These are phyloP conservation scores for Staphylotrichum tortipilum DNA, from an alignment of 495 filamentous ascomycete genomes.

Conservation along the genomic window DNA sequence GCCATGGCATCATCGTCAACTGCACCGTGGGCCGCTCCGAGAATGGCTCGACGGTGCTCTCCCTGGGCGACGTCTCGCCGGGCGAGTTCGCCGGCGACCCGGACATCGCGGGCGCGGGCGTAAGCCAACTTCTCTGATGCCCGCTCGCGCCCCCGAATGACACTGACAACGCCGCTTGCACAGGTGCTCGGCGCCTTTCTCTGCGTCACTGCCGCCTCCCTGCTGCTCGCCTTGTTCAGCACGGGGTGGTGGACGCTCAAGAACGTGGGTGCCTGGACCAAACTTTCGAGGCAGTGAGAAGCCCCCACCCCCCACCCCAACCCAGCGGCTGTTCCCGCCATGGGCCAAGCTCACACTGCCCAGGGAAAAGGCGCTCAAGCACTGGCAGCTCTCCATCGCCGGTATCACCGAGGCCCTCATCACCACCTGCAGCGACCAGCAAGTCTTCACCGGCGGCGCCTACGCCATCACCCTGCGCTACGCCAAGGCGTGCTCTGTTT, in stretches of 20 bases:
- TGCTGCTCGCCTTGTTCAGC: slow-evolving; percentile 9
- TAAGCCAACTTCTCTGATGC: slow-evolving; percentile 1
- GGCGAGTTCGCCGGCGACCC: slow-evolving; percentile 9
- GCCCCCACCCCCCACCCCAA: too few relatives aligned
- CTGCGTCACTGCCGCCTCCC: slow-evolving; percentile 8
- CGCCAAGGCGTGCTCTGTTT: slow-evolving; percentile 29
- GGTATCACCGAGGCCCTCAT: slow-evolving; percentile 30
- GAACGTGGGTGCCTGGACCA: slow-evolving; percentile 4
- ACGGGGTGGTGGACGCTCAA: slow-evolving; percentile 17
- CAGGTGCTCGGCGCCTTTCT: slow-evolving; percentile 19
- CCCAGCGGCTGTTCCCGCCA: too few relatives aligned
- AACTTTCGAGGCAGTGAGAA: neutral
- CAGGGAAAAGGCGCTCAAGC: neutral
- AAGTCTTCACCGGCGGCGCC: slow-evolving; percentile 33
- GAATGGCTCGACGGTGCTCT: neutral
- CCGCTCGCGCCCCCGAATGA: too few relatives aligned
- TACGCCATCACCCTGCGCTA: slow-evolving; percentile 32
- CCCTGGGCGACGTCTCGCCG: neutral
- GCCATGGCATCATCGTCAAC: slow-evolving; percentile 2
- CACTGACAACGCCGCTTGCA: neutral
- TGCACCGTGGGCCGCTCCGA: neutral
- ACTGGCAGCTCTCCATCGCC: slow-evolving; percentile 14
- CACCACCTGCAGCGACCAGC: slow-evolving; percentile 34
- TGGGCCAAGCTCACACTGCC: neutral
- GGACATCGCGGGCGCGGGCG: slow-evolving; percentile 21